Conservation (phyloP, 257 asterid genomes). For the Jacaranda mimosifolia region DNA sequence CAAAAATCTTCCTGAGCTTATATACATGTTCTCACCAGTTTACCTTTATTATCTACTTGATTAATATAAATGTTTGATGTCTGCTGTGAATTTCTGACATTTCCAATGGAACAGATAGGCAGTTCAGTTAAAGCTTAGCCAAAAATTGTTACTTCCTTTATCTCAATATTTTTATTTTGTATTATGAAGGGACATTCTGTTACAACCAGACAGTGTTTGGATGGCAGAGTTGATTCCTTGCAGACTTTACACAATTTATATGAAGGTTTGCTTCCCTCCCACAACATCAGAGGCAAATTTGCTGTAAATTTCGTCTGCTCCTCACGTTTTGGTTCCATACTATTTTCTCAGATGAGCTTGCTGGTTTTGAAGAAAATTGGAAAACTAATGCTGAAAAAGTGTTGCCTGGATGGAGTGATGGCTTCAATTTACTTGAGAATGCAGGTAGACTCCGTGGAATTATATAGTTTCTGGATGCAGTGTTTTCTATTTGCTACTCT, state of each 20-base stretch:
- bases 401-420: conserved; percentile 73
- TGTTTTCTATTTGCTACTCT: background rate
- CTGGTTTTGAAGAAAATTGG: conserved; percentile 80
- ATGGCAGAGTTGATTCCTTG: conserved; percentile 65
- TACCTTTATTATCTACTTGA: background rate
- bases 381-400: conserved; percentile 64
- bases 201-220: conserved; percentile 58
- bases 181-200: conserved; percentile 77
- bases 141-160: background rate
- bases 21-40: background rate
- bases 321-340: conserved; percentile 20
- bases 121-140: background rate
- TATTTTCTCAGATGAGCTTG: conserved; percentile 67
- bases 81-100: background rate
- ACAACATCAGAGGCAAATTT: background rate
- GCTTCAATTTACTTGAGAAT: conserved; percentile 66
- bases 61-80: background rate
- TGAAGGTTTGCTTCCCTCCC: conserved; percentile 63
- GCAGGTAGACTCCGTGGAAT: conserved; percentile 48
- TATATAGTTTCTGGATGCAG: background rate
- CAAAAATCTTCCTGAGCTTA: background rate
- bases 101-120: background rate
- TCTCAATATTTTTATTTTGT: conserved; percentile 18
- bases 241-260: conserved; percentile 86
- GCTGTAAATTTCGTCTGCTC: background rate